A percentile compares a stretch with the other conserved stretches of the same genome.
phyloP scores from a whole-genome alignment of 1,284 basidiomycete genomes.

The Cystobasidium slooffiae region DNA sequence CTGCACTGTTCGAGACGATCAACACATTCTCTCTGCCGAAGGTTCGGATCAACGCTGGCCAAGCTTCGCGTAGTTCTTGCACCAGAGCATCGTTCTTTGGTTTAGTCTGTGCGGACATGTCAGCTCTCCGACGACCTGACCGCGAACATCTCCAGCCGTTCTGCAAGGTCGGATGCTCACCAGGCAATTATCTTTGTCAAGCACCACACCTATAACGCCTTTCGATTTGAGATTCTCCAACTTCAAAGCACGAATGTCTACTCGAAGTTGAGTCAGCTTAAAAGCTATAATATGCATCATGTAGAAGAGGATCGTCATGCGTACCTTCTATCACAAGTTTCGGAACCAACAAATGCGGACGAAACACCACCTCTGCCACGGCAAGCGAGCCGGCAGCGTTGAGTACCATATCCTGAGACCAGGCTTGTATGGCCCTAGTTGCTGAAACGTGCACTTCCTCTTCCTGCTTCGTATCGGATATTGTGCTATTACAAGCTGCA shows the following conservation, averaged over 20 bases:
- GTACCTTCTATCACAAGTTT: constrained; percentile 73
- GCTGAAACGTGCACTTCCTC: neutral
- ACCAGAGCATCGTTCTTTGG: constrained; percentile 53
- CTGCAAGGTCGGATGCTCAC: constrained; percentile 60
- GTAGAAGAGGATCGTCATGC: constrained; percentile 35
- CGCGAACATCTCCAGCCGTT: neutral
- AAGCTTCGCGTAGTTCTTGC: constrained; percentile 66
- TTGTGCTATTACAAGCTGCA: no score
- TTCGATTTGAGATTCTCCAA: constrained; percentile 74
- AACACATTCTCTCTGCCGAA: constrained; percentile 82
- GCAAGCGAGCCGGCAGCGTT: constrained; percentile 78
- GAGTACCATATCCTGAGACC: constrained; percentile 36
- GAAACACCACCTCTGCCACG: constrained; percentile 72
- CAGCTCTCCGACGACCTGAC: neutral
- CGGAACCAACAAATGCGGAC: constrained; percentile 75
- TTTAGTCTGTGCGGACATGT: constrained; percentile 49
- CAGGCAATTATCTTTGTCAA: constrained; percentile 98
- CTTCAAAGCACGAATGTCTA: constrained; percentile 86
- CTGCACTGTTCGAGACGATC: constrained; percentile 92
- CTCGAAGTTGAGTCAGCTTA: constrained; percentile 47
- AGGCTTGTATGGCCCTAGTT: neutral
- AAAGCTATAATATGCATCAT: neutral
- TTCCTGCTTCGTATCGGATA: no score
- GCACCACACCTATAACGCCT: constrained; percentile 84
- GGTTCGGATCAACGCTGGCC: constrained; percentile 70